A percentile compares a stretch with the other conserved stretches of the same genome.
These are phyloP conservation scores for Quercus tomentella DNA, from an alignment of 331 rosid species.

Conservation along the genomic window DNA sequence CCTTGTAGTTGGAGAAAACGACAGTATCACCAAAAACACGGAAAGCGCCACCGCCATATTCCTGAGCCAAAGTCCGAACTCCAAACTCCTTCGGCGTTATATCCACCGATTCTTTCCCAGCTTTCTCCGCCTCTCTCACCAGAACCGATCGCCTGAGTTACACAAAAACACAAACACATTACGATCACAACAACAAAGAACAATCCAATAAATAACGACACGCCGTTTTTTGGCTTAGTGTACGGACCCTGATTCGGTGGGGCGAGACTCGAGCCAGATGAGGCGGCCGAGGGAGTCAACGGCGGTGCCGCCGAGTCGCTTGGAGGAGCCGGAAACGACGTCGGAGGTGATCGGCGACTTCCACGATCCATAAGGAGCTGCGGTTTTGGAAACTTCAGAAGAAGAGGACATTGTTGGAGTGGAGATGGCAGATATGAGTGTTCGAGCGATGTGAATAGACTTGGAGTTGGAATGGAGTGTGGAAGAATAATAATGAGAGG, in stretches of 20 bases:
- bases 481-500: no score
- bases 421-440: no score
- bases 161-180: neutral
- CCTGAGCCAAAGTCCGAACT: slow-evolving; percentile 87
- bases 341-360: slow-evolving; percentile 84
- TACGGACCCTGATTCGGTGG: slow-evolving; percentile 67
- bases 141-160: slow-evolving; percentile 69
- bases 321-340: slow-evolving; percentile 81
- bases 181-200: no score
- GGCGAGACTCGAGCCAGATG: slow-evolving; percentile 90
- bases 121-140: slow-evolving; percentile 60
- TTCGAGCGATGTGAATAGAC: no score
- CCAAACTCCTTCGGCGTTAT: slow-evolving; percentile 80
- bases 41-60: slow-evolving; percentile 92
- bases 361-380: slow-evolving; percentile 90
- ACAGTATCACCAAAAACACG: slow-evolving; percentile 58
- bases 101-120: slow-evolving; percentile 58
- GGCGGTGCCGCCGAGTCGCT: slow-evolving; percentile 76
- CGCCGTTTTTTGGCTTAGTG: neutral
- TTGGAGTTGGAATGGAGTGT: no score
- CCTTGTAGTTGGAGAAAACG: slow-evolving; percentile 74
- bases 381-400: neutral
- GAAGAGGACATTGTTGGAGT: no score
- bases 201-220: no score
- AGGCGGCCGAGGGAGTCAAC: slow-evolving; percentile 65